Base-by-base conservation (phyloP, 116 monocot species). In the Phalaenopsis hybrid region DNA sequence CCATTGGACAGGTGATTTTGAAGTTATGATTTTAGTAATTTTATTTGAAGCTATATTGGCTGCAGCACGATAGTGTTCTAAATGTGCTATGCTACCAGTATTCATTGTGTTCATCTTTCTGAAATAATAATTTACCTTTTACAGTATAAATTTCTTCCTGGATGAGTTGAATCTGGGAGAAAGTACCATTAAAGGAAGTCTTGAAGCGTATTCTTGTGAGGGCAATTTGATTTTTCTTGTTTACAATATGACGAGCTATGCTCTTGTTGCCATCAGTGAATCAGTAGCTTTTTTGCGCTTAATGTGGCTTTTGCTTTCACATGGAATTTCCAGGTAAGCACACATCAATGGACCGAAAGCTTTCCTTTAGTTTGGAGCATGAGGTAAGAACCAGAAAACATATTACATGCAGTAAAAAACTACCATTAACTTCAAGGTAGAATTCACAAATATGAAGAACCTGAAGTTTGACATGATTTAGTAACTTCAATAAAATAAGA, bases 121-220 rank as follows among this genome's bases (percentile, higher is more conserved):
- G 37, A 75, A 7, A 17, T 41, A 52, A 76, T n/a, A 57, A 55
- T 55, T 6, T 76, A 10, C 15, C 48, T 76, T 73, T 74, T 81
- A 12, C 88, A 97, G 97, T 57, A 89, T 92, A 85, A 97, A 91
- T 89, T 49, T 92, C 21, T 97, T 94, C 83, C 89, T 97, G 8
- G 83, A 82, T 78, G 55, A 93, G 82, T 82, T 97, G 81, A 87
- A 85, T 83, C 91, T 94, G 67, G 97, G 94, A 51, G 92, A 97
- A 82, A 94, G 94, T 82, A 97, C 91, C 33, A 84, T 97, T 31
- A 90, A 87, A 73, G 93, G 97, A 55, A 92, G 81, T 51, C 81
- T 97, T 52, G 94, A 97, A 85, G 94, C 91, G 20, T 97, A 91
- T 68, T 90, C 94, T 70, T 93, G 94, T 97, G 84, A 89, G 86